Percentiles rank a stretch among this genome's conserved stretches.
These are phyloP conservation scores for Fusarium sp. DNA, from an alignment of 2,329 filamentous ascomycete species.

Conservation along the genomic window DNA sequence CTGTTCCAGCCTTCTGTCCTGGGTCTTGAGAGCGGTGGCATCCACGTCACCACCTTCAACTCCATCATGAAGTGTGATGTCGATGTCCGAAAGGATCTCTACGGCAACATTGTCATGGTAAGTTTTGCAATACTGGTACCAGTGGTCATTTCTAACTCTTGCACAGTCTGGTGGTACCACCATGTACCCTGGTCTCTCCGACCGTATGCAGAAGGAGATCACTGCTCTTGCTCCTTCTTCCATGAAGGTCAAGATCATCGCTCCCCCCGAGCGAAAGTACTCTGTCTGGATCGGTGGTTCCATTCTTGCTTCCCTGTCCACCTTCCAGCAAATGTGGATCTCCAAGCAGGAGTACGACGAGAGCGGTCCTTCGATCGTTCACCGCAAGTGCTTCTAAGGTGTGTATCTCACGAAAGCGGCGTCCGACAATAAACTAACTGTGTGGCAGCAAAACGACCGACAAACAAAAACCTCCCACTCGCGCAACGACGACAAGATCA, in stretches of 20 bases:
- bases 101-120: constrained; percentile 99
- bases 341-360: constrained; percentile 99
- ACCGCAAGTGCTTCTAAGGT: constrained; percentile 99
- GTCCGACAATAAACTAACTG: constrained; percentile 36
- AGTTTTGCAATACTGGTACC: constrained; percentile 52
- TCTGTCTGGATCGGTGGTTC: constrained; percentile 99
- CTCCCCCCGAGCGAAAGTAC: constrained; percentile 99
- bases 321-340: constrained; percentile 99
- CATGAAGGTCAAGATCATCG: constrained; percentile 99
- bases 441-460: constrained; percentile 44
- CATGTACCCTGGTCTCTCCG: constrained; percentile 99
- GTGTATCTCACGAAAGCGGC: constrained; percentile 16
- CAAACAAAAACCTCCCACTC: constrained; percentile 50
- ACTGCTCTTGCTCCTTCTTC: constrained; percentile 98
- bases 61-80: constrained; percentile 99
- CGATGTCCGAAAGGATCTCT: constrained; percentile 99
- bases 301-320: constrained; percentile 98
- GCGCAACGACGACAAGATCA: constrained; percentile 55
- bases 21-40: constrained; percentile 98
- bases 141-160: constrained; percentile 46
- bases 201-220: constrained; percentile 99
- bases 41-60: constrained; percentile 99
- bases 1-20: constrained; percentile 99
- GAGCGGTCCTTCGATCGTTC: constrained; percentile 98
- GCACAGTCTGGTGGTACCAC: constrained; percentile 97